Conservation (phyloP, 345 rosid genomes). For the Fremontodendron californicum region DNA sequence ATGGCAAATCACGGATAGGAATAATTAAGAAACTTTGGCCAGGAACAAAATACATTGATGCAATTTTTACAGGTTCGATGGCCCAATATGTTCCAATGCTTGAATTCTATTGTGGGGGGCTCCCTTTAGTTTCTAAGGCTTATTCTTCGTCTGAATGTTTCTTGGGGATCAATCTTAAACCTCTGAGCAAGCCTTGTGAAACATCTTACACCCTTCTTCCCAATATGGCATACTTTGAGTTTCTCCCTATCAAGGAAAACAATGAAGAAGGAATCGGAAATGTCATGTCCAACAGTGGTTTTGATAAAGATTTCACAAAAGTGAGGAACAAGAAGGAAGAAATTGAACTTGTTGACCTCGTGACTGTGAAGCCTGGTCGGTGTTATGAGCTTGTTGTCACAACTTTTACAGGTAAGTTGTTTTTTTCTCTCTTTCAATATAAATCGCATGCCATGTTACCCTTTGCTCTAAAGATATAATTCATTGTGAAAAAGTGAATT, state of each 20-base stretch:
- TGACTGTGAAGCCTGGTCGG: neutral
- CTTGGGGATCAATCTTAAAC: conserved; percentile 79
- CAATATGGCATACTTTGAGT: conserved; percentile 87
- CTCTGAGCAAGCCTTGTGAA: conserved; percentile 62
- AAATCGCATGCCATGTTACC: too few relatives aligned
- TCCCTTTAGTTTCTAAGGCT: conserved; percentile 73
- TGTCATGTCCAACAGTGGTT: conserved; percentile 29
- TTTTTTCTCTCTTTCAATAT: neutral
- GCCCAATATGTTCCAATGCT: conserved; percentile 83
- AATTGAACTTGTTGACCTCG: conserved; percentile 27
- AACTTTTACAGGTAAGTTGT: neutral
- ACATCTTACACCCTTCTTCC: conserved; percentile 88
- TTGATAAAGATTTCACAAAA: conserved; percentile 8
- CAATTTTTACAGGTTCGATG: conserved; percentile 84
- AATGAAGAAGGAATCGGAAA: conserved; percentile 29
- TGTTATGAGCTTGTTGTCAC: neutral
- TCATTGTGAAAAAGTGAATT: too few relatives aligned
- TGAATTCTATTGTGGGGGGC: conserved; percentile 71
- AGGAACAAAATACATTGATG: conserved; percentile 72
- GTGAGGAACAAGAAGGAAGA: conserved; percentile 10
- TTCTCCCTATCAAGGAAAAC: conserved; percentile 58
- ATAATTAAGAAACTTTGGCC: conserved; percentile 80
- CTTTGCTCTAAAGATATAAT: too few relatives aligned
- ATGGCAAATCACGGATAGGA: conserved; percentile 66
- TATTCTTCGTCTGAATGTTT: conserved; percentile 90